Evolutionary conservation across 257 asterid genomes (phyloP).

Genomic region (Primulina huaijiensis): DNA sequence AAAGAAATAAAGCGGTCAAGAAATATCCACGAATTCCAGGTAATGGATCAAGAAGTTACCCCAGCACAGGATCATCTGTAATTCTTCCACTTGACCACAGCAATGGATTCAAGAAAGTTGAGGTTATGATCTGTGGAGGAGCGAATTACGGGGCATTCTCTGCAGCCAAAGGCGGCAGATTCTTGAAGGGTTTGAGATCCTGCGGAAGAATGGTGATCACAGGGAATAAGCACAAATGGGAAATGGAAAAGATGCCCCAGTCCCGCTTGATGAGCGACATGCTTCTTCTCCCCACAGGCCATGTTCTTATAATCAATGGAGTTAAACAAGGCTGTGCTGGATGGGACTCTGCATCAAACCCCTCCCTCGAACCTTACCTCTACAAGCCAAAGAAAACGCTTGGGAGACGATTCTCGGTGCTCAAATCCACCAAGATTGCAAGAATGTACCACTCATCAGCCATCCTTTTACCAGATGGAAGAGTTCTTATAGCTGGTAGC

Average conservation of each 20-base stretch:
- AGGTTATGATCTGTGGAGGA: constrained; percentile 72
- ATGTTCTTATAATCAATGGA: constrained; percentile 62
- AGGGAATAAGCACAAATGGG: constrained; percentile 48
- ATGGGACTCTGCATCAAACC: constrained; percentile 33
- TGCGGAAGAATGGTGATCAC: constrained; percentile 72
- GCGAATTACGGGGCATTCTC: constrained; percentile 38
- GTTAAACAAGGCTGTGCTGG: constrained; percentile 50
- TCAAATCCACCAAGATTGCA: constrained; percentile 44
- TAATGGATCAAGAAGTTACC: constrained; percentile 56
- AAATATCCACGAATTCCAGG: constrained; percentile 52
- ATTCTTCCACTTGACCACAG: constrained; percentile 49
- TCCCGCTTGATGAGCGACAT: constrained; percentile 54
- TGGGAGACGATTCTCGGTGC: constrained; percentile 39
- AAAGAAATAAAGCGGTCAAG: constrained; percentile 37
- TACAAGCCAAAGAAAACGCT: constrained; percentile 42
- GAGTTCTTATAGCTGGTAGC: constrained; percentile 58
- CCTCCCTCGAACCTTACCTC: constrained; percentile 47
- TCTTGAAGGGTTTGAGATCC: constrained; percentile 36
- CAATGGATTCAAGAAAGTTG: constrained; percentile 38
- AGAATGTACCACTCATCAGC: constrained; percentile 64
- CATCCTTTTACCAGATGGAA: constrained; percentile 52
- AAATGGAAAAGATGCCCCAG: constrained; percentile 59
- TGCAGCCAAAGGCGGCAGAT: constrained; percentile 35
- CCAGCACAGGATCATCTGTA: constrained; percentile 62
- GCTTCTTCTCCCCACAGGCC: constrained; percentile 60